phyloP scores from a whole-genome alignment of 257 asterid species.

The Rauvolfia tetraphylla region DNA sequence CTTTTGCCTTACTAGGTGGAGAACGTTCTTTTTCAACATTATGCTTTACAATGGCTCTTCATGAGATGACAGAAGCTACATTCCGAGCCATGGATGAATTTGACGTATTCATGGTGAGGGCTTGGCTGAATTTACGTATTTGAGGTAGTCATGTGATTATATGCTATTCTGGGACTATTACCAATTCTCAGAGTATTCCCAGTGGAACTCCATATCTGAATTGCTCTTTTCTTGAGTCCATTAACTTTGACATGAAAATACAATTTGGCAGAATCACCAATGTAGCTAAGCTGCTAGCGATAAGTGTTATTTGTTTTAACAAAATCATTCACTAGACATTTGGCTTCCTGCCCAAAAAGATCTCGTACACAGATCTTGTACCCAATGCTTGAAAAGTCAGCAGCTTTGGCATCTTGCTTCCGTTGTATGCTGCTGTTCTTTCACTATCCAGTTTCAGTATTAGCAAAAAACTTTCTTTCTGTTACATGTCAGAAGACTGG shows the following conservation, averaged over 20 bases:
- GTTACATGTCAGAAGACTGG: too few species aligned
- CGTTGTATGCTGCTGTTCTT: not conserved
- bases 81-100: constrained; percentile 99
- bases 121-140: constrained; percentile 8
- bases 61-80: constrained; percentile 98
- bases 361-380: not conserved
- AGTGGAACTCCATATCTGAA: not conserved
- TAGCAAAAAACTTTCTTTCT: not conserved
- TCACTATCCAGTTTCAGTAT: too few species aligned
- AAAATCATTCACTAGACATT: not conserved
- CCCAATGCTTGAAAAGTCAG: not conserved
- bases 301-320: too few species aligned
- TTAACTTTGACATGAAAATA: not conserved
- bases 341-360: not conserved
- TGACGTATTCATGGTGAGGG: constrained; percentile 87
- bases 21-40: constrained; percentile 96
- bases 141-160: not conserved
- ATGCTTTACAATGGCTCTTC: constrained; percentile 95
- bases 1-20: constrained; percentile 59
- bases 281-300: not conserved
- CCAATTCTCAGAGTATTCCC: too few species aligned
- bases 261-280: not conserved
- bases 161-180: not conserved
- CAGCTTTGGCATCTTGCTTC: not conserved
- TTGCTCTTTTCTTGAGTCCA: not conserved